Conservation (phyloP, 129 eudicot genomes). For the Pseudognaphalium luteoalbum region DNA sequence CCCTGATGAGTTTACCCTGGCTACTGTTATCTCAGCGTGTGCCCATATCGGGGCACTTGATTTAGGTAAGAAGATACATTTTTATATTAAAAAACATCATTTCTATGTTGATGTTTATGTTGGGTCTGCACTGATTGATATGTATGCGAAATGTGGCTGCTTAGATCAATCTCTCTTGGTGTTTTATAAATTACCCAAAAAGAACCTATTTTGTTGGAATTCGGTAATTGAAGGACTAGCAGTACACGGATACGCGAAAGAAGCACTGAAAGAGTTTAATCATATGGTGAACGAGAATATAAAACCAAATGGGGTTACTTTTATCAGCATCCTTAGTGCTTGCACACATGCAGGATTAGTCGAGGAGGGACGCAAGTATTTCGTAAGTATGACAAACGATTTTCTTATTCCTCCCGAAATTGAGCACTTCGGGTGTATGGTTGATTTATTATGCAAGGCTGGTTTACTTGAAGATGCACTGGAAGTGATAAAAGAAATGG, state of each 20-base stretch:
- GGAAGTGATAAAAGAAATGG: slow-evolving; percentile 61
- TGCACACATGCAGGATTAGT: slow-evolving; percentile 78
- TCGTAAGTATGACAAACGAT: slow-evolving; percentile 35
- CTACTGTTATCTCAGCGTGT: slow-evolving; percentile 67
- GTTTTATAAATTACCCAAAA: slow-evolving; percentile 64
- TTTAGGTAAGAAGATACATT: slow-evolving; percentile 63
- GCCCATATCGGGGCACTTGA: slow-evolving; percentile 80
- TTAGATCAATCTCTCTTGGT: slow-evolving; percentile 64
- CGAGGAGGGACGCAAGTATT: slow-evolving; percentile 47
- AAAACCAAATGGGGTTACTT: slow-evolving; percentile 67
- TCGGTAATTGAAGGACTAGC: slow-evolving; percentile 86
- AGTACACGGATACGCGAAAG: slow-evolving; percentile 58
- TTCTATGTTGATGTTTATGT: slow-evolving; percentile 62
- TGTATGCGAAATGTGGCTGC: slow-evolving; percentile 84
- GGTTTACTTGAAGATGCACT: slow-evolving; percentile 68
- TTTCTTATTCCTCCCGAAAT: slow-evolving; percentile 57
- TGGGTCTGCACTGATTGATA: slow-evolving; percentile 81
- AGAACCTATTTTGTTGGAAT: slow-evolving; percentile 84
- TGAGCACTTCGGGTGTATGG: slow-evolving; percentile 89
- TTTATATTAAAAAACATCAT: slow-evolving; percentile 32
- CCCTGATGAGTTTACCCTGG: slow-evolving; percentile 75
- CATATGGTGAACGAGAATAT: slow-evolving; percentile 53
- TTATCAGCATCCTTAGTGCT: slow-evolving; percentile 75
- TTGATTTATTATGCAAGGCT: slow-evolving; percentile 79
- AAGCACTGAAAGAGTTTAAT: slow-evolving; percentile 62